phyloP scores from a whole-genome alignment of 2,329 filamentous ascomycete genomes.

The Botrytis byssoidea region DNA sequence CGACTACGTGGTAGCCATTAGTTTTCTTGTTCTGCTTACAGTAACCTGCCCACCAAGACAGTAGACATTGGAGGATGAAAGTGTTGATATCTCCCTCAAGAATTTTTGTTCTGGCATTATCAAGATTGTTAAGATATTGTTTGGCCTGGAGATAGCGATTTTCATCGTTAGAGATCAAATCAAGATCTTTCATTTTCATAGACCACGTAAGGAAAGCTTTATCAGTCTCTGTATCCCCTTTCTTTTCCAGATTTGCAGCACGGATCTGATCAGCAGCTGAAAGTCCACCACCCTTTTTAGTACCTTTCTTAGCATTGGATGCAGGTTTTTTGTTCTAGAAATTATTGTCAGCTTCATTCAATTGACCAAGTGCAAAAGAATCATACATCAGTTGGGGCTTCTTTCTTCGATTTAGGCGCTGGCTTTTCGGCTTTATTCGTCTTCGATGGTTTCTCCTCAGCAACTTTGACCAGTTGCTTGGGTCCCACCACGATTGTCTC shows the following conservation, averaged over 20 bases:
- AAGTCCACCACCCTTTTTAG: slow-evolving; percentile 42
- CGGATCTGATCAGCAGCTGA: slow-evolving; percentile 40
- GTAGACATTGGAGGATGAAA: slow-evolving; percentile 49
- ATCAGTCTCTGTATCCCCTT: slow-evolving; percentile 35
- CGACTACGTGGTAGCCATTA: slow-evolving; percentile 44
- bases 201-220: slow-evolving; percentile 38
- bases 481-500: slow-evolving; percentile 58
- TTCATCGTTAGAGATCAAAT: slow-evolving; percentile 34
- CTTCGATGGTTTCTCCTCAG: slow-evolving; percentile 34
- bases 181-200: slow-evolving; percentile 36
- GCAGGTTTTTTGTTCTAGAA: slow-evolving; percentile 22
- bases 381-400: slow-evolving; percentile 25
- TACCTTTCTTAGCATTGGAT: slow-evolving; percentile 33
- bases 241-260: slow-evolving; percentile 37
- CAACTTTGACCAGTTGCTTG: slow-evolving; percentile 34
- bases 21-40: slow-evolving; percentile 39
- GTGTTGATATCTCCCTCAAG: slow-evolving; percentile 41
- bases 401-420: slow-evolving; percentile 31
- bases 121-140: slow-evolving; percentile 36
- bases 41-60: slow-evolving; percentile 49
- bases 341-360: not conserved
- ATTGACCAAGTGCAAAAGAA: not conserved
- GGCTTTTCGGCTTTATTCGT: slow-evolving; percentile 25
- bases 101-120: slow-evolving; percentile 32
- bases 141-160: slow-evolving; percentile 36